phyloP scores from a whole-genome alignment of 148 eudicot genomes.

The Cornus controversa region DNA sequence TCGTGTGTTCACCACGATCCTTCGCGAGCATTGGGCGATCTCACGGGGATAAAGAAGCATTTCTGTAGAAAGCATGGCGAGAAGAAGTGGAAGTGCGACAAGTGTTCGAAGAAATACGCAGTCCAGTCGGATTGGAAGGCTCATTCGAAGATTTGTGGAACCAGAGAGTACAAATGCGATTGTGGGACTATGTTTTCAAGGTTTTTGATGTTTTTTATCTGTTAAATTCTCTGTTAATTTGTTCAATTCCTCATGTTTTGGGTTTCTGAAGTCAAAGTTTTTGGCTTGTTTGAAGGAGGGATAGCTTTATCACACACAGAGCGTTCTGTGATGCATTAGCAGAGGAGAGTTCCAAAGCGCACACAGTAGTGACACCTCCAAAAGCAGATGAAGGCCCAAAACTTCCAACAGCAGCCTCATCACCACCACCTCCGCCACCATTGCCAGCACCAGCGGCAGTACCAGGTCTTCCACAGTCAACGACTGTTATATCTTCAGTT shows the following conservation, averaged over 20 bases:
- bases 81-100: slow-evolving; percentile 23
- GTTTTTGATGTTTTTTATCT: background rate
- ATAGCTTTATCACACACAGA: slow-evolving; percentile 24
- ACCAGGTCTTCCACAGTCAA: slow-evolving; percentile 27
- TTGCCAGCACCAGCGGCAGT: slow-evolving; percentile 16
- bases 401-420: slow-evolving; percentile 26
- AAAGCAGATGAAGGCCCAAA: slow-evolving; percentile 31
- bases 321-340: slow-evolving; percentile 24
- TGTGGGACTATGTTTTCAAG: slow-evolving; percentile 23
- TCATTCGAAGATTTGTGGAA: slow-evolving; percentile 18
- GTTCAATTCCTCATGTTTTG: background rate
- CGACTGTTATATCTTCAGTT: slow-evolving; percentile 37
- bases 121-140: slow-evolving; percentile 26
- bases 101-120: slow-evolving; percentile 20
- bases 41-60: slow-evolving; percentile 23
- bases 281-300: slow-evolving; percentile 13
- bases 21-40: slow-evolving; percentile 17
- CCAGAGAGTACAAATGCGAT: slow-evolving; percentile 19
- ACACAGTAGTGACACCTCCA: slow-evolving; percentile 21
- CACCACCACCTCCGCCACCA: slow-evolving; percentile 24
- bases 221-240: background rate
- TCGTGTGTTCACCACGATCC: slow-evolving; percentile 21
- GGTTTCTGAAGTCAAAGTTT: background rate
- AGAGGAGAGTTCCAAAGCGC: slow-evolving; percentile 15
- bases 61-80: slow-evolving; percentile 22